Evolutionary conservation across 2,329 filamentous ascomycete genomes (phyloP).

Genomic region (Alternaria sp.): DNA sequence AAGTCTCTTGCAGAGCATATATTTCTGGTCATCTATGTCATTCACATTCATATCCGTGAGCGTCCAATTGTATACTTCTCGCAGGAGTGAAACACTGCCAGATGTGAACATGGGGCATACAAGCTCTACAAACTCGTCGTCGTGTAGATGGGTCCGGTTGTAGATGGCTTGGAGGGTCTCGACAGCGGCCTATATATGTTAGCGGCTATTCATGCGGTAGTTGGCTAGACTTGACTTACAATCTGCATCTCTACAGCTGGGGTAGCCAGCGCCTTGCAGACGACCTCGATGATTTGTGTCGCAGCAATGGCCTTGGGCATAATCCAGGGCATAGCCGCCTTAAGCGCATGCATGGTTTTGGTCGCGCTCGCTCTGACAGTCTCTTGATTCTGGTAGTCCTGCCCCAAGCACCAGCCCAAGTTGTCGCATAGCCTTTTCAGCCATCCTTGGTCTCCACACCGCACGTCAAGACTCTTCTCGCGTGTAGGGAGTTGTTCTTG

Average conservation of each 20-base stretch:
- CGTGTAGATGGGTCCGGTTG: constrained; percentile 73
- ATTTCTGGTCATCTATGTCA: constrained; percentile 89
- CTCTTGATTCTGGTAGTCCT: constrained; percentile 69
- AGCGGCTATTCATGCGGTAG: constrained; percentile 18
- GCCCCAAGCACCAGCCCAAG: constrained; percentile 74
- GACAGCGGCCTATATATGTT: constrained; percentile 62
- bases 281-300: constrained; percentile 49
- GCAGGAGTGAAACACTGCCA: constrained; percentile 75
- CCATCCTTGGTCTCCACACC: constrained; percentile 87
- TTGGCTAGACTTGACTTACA: constrained; percentile 29
- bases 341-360: constrained; percentile 78
- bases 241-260: constrained; percentile 48
- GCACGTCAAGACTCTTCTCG: constrained; percentile 72
- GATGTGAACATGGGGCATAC: constrained; percentile 80
- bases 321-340: constrained; percentile 85
- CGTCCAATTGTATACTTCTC: constrained; percentile 80
- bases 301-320: constrained; percentile 81
- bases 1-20: constrained; percentile 90
- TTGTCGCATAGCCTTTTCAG: constrained; percentile 77
- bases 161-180: constrained; percentile 87
- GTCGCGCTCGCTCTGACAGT: constrained; percentile 75
- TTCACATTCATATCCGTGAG: constrained; percentile 78
- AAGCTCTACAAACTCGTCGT: constrained; percentile 79
- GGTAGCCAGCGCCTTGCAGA: constrained; percentile 53
- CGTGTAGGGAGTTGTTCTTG: constrained; percentile 78